Evolutionary conservation across 495 filamentous ascomycete species (phyloP).

Genomic region (Aspergillus incahuasiensis): DNA sequence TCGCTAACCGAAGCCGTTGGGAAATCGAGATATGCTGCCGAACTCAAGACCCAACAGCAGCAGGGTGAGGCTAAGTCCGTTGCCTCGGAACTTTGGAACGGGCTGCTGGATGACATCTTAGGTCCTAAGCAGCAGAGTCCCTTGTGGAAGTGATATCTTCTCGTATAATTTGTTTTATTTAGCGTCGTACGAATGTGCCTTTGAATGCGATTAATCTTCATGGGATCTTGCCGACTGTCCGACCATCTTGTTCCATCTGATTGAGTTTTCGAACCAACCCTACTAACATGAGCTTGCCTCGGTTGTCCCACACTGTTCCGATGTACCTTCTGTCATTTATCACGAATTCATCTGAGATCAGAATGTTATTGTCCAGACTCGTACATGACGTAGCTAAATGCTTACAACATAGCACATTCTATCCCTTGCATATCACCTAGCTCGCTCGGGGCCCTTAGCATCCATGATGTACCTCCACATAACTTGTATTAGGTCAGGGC

Average conservation of each 20-base stretch:
- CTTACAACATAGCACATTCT: neutral
- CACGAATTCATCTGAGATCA: neutral
- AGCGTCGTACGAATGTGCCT: constrained; percentile 10
- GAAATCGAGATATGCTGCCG: constrained; percentile 38
- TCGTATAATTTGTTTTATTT: constrained; percentile 13
- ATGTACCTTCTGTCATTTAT: neutral
- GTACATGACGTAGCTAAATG: neutral
- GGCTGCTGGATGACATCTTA: constrained; percentile 57
- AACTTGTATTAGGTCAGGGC: too few relatives aligned
- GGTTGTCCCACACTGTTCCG: neutral
- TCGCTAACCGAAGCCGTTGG: constrained; percentile 50
- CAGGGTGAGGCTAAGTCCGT: constrained; percentile 28
- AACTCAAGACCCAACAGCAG: constrained; percentile 25
- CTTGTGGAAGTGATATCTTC: constrained; percentile 19
- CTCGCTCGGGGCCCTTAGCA: neutral
- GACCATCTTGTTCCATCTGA: neutral
- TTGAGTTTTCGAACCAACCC: neutral
- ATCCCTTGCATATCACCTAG: neutral
- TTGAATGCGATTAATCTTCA: neutral
- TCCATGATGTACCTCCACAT: too few relatives aligned
- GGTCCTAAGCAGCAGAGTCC: constrained; percentile 34
- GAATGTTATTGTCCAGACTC: neutral
- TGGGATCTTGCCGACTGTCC: neutral
- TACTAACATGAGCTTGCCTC: neutral
- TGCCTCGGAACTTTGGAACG: constrained; percentile 47